Conservation (phyloP, 495 filamentous ascomycete species). For the Usnea hakonensis region DNA sequence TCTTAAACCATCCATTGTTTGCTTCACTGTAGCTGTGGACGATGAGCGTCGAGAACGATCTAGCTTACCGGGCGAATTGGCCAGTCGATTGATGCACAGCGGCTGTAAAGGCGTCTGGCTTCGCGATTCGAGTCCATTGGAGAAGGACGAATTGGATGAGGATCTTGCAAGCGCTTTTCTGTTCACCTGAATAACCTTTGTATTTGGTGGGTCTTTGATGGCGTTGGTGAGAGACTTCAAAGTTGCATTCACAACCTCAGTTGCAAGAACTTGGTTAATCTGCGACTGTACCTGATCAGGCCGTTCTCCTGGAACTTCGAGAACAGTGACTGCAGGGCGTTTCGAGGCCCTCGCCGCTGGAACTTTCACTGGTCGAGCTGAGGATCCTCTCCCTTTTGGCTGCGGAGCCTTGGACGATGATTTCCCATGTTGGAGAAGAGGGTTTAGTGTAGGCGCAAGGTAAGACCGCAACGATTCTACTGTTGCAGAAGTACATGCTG, state of each 20-base stretch:
- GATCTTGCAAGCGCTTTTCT: slow-evolving; percentile 5
- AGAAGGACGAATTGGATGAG: slow-evolving; percentile 3
- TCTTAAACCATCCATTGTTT: slow-evolving; percentile 29
- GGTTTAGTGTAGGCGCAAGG: slow-evolving; percentile 29
- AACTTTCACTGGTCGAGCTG: slow-evolving; percentile 9
- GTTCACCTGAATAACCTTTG: background rate
- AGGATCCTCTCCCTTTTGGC: slow-evolving; percentile 11
- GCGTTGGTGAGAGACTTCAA: slow-evolving; percentile 69
- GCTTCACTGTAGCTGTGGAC: slow-evolving; percentile 25
- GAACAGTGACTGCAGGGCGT: slow-evolving; percentile 25
- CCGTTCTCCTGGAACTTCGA: slow-evolving; percentile 32
- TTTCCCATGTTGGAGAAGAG: slow-evolving; percentile 17
- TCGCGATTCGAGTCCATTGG: slow-evolving; percentile 22
- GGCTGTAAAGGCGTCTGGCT: slow-evolving; percentile 36
- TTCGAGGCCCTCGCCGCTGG: slow-evolving; percentile 30
- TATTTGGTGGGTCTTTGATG: slow-evolving; percentile 41
- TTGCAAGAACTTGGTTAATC: slow-evolving; percentile 65
- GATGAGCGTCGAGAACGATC: slow-evolving; percentile 28
- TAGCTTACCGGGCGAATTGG: slow-evolving; percentile 37
- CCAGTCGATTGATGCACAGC: slow-evolving; percentile 44
- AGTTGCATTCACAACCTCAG: slow-evolving; percentile 70
- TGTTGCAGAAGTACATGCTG: slow-evolving; percentile 46
- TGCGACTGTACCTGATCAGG: slow-evolving; percentile 42
- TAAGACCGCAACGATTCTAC: slow-evolving; percentile 43
- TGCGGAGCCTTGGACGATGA: background rate